Evolutionary conservation across 495 filamentous ascomycete species (phyloP).

Genomic region (Entonaema liquescens): DNA sequence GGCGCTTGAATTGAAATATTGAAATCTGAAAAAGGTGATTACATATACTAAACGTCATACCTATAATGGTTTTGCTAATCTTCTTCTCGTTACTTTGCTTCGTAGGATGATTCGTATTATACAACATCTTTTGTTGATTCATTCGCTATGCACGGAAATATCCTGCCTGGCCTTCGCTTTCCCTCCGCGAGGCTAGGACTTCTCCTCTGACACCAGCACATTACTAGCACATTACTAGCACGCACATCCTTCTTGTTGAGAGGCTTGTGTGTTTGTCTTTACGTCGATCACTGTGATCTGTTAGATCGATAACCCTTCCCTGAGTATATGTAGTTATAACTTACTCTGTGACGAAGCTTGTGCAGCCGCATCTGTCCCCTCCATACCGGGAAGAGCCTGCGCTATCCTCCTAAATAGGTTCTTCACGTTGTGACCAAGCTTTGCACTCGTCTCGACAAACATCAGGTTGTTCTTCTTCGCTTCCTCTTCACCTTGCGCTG

Average conservation of each 20-base stretch:
- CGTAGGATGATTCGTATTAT: slow-evolving; percentile 41
- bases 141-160: slow-evolving; percentile 45
- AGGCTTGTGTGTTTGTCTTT: slow-evolving; percentile 78
- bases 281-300: slow-evolving; percentile 84
- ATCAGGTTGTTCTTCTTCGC: slow-evolving; percentile 97
- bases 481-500: slow-evolving; percentile 94
- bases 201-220: not conserved
- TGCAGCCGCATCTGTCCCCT: slow-evolving; percentile 75
- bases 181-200: not conserved
- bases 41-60: slow-evolving; percentile 45
- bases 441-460: slow-evolving; percentile 99
- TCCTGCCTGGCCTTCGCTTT: slow-evolving; percentile 28
- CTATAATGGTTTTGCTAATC: slow-evolving; percentile 31
- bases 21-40: slow-evolving; percentile 32
- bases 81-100: slow-evolving; percentile 38
- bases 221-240: slow-evolving; percentile 63
- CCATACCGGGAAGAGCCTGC: slow-evolving; percentile 97
- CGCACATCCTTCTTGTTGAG: slow-evolving; percentile 80
- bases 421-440: slow-evolving; percentile 98
- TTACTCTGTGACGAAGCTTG: slow-evolving; percentile 72
- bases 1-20: slow-evolving; percentile 23
- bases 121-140: slow-evolving; percentile 42
- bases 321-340: slow-evolving; percentile 32
- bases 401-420: slow-evolving; percentile 95
- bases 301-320: slow-evolving; percentile 39